Base-by-base conservation (phyloP, 192 early-diverging fungal genomes). In the Dimargaris cristalligena region DNA sequence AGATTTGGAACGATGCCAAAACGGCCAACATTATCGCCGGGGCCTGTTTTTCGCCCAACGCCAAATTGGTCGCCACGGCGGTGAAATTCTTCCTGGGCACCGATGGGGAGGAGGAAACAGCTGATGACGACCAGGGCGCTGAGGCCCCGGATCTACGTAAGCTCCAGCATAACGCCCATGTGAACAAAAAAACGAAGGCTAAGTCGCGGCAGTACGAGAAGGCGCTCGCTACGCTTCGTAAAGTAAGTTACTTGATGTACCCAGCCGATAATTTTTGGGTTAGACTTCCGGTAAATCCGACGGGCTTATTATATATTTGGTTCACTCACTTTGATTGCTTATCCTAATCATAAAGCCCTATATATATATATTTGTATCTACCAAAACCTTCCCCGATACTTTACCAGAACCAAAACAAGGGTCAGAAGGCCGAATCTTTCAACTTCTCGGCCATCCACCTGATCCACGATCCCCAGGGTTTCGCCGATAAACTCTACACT, bases 1-100 rank as follows among this genome's bases (percentile, higher is more conserved):
- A 88, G 62, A 79, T 99, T 20, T 99, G 96, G 92, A 91, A 93
- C 62, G 96, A 97, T 69, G 82, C 87, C 45, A 99, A 99, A 77
- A 97, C 96, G 22, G 92, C 95, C 61, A 99, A 99, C 71, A 90
- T 99, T 20, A 89, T 99, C 69, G 85, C 89, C 18, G 88, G 94
- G 65, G 94, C 94, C 10, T 95, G 91, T 70, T 93, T 96, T 60
- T 94, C 90, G 41, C 82, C 83, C 28, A 80, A 84, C 10, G 76
- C 88, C 68, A 99, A 99, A 69, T 78, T 99, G 34, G 83, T 87
- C 62, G 83, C 91, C 22, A 91, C 91, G 1, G 96, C 94, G 1
- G 67, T 96, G 8, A 84, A 93, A 57, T 99, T 99, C 66, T 97
- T 97, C 65, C 74, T 97, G 60, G 89, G 86, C 55, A 81, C 78